phyloP scores from a whole-genome alignment of 495 filamentous ascomycete species.

The Aspergillus bertholletiae region DNA sequence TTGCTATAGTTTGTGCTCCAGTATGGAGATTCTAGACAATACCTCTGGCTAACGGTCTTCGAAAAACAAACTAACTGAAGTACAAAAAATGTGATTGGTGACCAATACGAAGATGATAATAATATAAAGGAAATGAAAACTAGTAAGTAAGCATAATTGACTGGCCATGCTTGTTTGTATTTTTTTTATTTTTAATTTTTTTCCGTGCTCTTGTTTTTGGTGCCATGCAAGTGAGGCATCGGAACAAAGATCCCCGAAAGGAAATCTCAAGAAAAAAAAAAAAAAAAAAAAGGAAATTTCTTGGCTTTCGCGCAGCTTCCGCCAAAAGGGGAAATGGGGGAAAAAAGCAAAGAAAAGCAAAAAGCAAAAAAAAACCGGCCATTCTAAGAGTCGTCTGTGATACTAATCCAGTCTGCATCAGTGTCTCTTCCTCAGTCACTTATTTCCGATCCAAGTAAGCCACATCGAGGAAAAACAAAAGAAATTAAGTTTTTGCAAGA shows the following conservation, averaged over 20 bases:
- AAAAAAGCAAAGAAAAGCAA: background rate
- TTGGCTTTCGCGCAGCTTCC: slow-evolving; percentile 3
- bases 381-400: background rate
- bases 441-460: slow-evolving; percentile 10
- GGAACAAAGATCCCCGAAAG: background rate
- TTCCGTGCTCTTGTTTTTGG: background rate
- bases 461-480: slow-evolving; percentile 10
- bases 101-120: too few relatives aligned
- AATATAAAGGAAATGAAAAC: too few relatives aligned
- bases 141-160: too few relatives aligned
- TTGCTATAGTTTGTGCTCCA: background rate
- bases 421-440: background rate
- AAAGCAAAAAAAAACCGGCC: background rate
- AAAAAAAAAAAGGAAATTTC: background rate
- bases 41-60: too few relatives aligned
- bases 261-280: background rate
- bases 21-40: too few relatives aligned
- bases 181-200: too few relatives aligned
- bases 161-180: too few relatives aligned
- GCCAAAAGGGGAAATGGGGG: background rate
- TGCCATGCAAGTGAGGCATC: background rate
- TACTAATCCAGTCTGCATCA: too few relatives aligned
- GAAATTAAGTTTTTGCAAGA: background rate
- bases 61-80: too few relatives aligned
- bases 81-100: too few relatives aligned